A percentile compares a stretch with the other conserved stretches of the same genome.
These are phyloP conservation scores for Astraeus odoratus DNA, from an alignment of 768 basidiomycete genomes.

Conservation along the genomic window DNA sequence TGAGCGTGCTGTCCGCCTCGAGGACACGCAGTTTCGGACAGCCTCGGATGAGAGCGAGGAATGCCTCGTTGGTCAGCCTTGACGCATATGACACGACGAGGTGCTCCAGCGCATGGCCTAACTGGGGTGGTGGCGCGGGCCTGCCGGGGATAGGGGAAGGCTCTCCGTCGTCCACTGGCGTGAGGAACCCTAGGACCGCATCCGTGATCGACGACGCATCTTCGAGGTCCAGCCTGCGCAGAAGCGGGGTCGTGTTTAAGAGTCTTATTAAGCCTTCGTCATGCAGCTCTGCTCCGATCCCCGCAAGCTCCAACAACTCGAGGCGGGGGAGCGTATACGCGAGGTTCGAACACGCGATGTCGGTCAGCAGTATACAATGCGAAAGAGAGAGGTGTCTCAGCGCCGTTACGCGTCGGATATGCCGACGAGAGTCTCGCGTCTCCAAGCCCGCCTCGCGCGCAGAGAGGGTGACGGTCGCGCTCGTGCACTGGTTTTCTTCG, in stretches of 20 bases:
- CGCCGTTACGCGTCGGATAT: slow-evolving; percentile 55
- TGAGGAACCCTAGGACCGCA: slow-evolving; percentile 57
- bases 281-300: slow-evolving; percentile 60
- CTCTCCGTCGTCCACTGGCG: slow-evolving; percentile 31
- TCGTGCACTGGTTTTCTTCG: slow-evolving; percentile 14
- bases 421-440: slow-evolving; percentile 38
- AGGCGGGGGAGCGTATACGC: slow-evolving; percentile 64
- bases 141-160: slow-evolving; percentile 11
- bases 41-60: slow-evolving; percentile 54
- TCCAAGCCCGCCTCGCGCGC: slow-evolving; percentile 63
- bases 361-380: slow-evolving; percentile 62
- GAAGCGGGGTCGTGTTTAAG: slow-evolving; percentile 58
- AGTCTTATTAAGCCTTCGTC: slow-evolving; percentile 72
- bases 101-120: slow-evolving; percentile 67
- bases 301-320: slow-evolving; percentile 73
- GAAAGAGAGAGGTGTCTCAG: slow-evolving; percentile 74
- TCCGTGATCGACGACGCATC: slow-evolving; percentile 73
- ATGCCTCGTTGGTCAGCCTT: slow-evolving; percentile 57
- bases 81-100: slow-evolving; percentile 62
- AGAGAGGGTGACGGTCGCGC: slow-evolving; percentile 45
- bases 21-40: slow-evolving; percentile 60
- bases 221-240: slow-evolving; percentile 81
- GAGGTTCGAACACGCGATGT: slow-evolving; percentile 67
- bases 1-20: slow-evolving; percentile 76
- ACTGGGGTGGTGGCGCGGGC: slow-evolving; percentile 26